These are phyloP conservation scores for Lophium mytilinum DNA, from an alignment of 495 filamentous ascomycete species.

Conservation along the genomic window DNA sequence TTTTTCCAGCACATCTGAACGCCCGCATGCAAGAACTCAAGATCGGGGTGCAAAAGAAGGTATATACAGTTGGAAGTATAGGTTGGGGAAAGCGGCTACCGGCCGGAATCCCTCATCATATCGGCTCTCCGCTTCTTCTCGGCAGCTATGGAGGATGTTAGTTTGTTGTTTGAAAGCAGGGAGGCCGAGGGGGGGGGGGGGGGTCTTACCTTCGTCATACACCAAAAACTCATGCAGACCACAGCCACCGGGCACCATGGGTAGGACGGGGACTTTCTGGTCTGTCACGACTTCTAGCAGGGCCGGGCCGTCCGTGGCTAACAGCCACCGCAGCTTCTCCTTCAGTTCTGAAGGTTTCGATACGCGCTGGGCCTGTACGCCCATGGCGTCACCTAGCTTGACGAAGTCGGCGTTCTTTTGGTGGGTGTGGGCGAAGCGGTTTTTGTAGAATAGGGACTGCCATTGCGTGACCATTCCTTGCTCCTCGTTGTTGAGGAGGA, in stretches of 20 bases:
- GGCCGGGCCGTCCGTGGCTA: constrained; percentile 49
- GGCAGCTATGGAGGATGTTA: constrained; percentile 46
- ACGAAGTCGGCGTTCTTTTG: constrained; percentile 89
- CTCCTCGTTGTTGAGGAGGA: constrained; percentile 92
- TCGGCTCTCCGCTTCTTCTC: constrained; percentile 63
- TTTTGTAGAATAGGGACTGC: constrained; percentile 89
- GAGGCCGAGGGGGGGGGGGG: background rate
- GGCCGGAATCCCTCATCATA: constrained; percentile 60
- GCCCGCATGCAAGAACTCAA: constrained; percentile 1
- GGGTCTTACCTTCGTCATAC: constrained; percentile 66
- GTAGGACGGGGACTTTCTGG: constrained; percentile 96
- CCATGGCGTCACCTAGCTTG: constrained; percentile 65
- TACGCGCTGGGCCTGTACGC: constrained; percentile 44
- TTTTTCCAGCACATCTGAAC: background rate
- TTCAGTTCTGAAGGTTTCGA: constrained; percentile 74
- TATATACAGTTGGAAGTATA: background rate
- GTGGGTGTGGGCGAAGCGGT: constrained; percentile 86
- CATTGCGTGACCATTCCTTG: constrained; percentile 97
- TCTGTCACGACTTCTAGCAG: constrained; percentile 40
- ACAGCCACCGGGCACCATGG: constrained; percentile 86
- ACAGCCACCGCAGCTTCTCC: constrained; percentile 77
- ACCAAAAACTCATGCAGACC: constrained; percentile 89
- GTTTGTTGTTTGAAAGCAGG: background rate
- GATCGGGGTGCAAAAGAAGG: background rate
- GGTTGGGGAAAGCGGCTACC: constrained; percentile 14